These are phyloP conservation scores for Calocybe cyanea DNA, from an alignment of 768 basidiomycete genomes.

Conservation along the genomic window DNA sequence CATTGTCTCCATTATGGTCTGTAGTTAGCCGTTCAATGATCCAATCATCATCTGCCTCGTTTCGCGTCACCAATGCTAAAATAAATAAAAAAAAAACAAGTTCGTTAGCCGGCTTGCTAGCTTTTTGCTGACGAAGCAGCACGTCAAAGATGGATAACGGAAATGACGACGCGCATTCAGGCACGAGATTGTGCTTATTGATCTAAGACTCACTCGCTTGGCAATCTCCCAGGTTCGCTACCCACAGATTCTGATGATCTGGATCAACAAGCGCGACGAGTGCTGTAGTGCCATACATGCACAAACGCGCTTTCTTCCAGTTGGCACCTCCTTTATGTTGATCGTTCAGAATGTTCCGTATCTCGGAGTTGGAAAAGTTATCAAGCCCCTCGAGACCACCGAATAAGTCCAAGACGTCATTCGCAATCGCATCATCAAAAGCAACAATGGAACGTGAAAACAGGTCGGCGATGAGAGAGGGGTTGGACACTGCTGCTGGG, in stretches of 20 bases:
- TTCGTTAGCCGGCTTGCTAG: neutral
- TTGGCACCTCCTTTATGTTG: constrained; percentile 53
- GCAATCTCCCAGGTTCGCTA: constrained; percentile 80
- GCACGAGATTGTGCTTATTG: constrained; percentile 9
- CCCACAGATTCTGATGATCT: constrained; percentile 64
- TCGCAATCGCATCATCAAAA: constrained; percentile 66
- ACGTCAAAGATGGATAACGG: constrained; percentile 1
- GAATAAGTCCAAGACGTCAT: constrained; percentile 61
- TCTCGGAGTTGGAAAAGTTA: constrained; percentile 51
- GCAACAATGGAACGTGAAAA: constrained; percentile 56
- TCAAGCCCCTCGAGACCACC: constrained; percentile 50
- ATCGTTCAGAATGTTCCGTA: constrained; percentile 62
- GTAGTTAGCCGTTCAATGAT: constrained; percentile 56
- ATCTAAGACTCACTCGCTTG: constrained; percentile 57
- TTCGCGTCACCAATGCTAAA: constrained; percentile 50
- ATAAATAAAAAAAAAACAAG: constrained; percentile 6
- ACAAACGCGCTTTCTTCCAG: constrained; percentile 61
- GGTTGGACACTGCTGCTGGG: constrained; percentile 34
- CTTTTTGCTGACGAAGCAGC: neutral
- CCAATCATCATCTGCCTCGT: constrained; percentile 48
- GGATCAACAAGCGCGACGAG: constrained; percentile 73
- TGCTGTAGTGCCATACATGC: constrained; percentile 79
- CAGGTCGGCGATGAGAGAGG: constrained; percentile 49
- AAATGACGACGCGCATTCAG: constrained; percentile 1
- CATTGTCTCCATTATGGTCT: constrained; percentile 69